These are phyloP conservation scores for Oxyria digyna DNA, from an alignment of 148 eudicot species.

Conservation along the genomic window DNA sequence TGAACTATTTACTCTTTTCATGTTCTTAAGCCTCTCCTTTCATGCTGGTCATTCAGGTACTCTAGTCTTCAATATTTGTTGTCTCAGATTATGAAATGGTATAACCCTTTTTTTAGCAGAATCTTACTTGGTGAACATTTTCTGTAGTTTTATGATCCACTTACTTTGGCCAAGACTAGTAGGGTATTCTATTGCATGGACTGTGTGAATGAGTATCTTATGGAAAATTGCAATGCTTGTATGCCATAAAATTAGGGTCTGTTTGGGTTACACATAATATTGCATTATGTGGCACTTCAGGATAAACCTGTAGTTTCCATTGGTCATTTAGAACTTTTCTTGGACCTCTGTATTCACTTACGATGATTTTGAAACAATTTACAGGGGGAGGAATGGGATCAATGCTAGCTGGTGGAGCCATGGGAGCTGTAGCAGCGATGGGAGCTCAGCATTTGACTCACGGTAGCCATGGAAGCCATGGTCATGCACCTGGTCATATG, in stretches of 20 bases:
- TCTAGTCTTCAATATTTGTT: not conserved
- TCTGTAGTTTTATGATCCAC: not conserved
- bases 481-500: constrained; percentile 12
- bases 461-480: constrained; percentile 16
- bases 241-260: too few species aligned
- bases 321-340: too few species aligned
- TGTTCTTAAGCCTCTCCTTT: not conserved
- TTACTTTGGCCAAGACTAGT: not conserved
- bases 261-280: too few species aligned
- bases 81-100: not conserved
- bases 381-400: constrained; percentile 21
- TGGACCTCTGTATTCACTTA: not conserved
- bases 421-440: constrained; percentile 53
- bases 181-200: not conserved
- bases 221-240: too few species aligned
- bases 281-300: too few species aligned
- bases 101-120: not conserved
- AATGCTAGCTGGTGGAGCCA: constrained; percentile 54
- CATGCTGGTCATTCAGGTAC: too few species aligned
- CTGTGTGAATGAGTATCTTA: not conserved
- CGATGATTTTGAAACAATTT: not conserved
- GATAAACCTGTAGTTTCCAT: too few species aligned
- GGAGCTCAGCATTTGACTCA: constrained; percentile 31
- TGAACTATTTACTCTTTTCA: not conserved
- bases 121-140: not conserved